Conservation (phyloP, 2,329 filamentous ascomycete genomes). For the Tolypocladium pustulatum region DNA sequence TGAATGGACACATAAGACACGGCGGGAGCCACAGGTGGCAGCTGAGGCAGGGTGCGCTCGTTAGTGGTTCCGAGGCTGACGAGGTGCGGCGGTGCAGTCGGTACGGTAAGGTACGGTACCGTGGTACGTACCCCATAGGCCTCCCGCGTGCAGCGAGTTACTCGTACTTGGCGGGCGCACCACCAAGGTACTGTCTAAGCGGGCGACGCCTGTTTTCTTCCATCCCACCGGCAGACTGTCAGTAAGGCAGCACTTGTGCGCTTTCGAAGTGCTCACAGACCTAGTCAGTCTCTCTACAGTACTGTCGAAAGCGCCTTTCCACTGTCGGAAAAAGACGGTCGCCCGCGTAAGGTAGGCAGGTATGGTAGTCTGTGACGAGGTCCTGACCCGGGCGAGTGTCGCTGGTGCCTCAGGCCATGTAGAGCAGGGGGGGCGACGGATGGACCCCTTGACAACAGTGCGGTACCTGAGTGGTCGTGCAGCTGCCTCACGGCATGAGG, state of each 20-base stretch:
- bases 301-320: too few relatives aligned
- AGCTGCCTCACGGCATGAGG: not conserved
- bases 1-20: not conserved
- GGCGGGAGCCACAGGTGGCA: too few relatives aligned
- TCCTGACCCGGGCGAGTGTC: not conserved
- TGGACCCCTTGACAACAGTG: not conserved
- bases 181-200: too few relatives aligned
- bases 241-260: too few relatives aligned
- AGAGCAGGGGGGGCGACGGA: not conserved
- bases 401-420: not conserved
- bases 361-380: too few relatives aligned
- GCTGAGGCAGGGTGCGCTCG: not conserved
- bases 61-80: not conserved
- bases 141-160: not conserved
- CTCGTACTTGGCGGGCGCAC: too few relatives aligned
- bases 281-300: too few relatives aligned
- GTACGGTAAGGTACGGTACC: not conserved
- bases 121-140: not conserved
- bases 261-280: too few relatives aligned
- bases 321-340: too few relatives aligned
- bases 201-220: too few relatives aligned
- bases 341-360: too few relatives aligned
- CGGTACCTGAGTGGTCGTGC: not conserved
- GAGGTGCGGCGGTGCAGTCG: not conserved
- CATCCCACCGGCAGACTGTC: too few relatives aligned